phyloP scores from a whole-genome alignment of 768 basidiomycete species.

The Lactifluus volemus region DNA sequence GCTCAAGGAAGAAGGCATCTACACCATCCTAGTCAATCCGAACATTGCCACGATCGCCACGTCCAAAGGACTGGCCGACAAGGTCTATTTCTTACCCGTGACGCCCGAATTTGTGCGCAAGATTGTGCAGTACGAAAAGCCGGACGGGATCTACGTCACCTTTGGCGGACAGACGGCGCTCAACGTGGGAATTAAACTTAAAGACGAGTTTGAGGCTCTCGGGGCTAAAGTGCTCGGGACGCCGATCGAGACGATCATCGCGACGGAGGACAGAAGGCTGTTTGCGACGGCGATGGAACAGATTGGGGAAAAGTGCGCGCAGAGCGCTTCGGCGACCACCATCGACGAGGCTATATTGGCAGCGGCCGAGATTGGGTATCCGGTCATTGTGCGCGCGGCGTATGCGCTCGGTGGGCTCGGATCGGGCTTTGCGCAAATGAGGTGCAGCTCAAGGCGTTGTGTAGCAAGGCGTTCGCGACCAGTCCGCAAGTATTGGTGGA shows the following conservation, averaged over 20 bases:
- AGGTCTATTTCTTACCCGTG: slow-evolving; percentile 98
- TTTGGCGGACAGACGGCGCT: slow-evolving; percentile 98
- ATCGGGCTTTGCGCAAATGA: slow-evolving; percentile 95
- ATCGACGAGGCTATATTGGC: slow-evolving; percentile 76
- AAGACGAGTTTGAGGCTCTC: slow-evolving; percentile 86
- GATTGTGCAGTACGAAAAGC: slow-evolving; percentile 97
- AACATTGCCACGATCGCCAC: slow-evolving; percentile 99
- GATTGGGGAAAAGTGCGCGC: slow-evolving; percentile 92
- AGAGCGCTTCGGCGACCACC: slow-evolving; percentile 82
- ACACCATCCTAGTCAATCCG: slow-evolving; percentile 97
- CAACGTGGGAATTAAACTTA: slow-evolving; percentile 94
- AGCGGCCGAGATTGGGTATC: slow-evolving; percentile 81
- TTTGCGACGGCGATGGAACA: slow-evolving; percentile 92
- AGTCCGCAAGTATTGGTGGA: slow-evolving; percentile 98
- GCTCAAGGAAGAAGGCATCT: slow-evolving; percentile 97
- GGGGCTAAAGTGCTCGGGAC: slow-evolving; percentile 95
- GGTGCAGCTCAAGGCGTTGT: slow-evolving; percentile 77
- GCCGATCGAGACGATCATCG: slow-evolving; percentile 94
- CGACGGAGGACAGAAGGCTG: slow-evolving; percentile 91
- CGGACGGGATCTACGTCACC: slow-evolving; percentile 97
- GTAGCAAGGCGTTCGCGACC: slow-evolving; percentile 92
- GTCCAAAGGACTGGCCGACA: slow-evolving; percentile 95
- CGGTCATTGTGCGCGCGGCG: slow-evolving; percentile 94
- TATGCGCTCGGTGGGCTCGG: slow-evolving; percentile 95
- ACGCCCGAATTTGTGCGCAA: slow-evolving; percentile 97